These are phyloP conservation scores for Funneliformis caledonium DNA, from an alignment of 371 early-diverging fungal species.

Conservation along the genomic window DNA sequence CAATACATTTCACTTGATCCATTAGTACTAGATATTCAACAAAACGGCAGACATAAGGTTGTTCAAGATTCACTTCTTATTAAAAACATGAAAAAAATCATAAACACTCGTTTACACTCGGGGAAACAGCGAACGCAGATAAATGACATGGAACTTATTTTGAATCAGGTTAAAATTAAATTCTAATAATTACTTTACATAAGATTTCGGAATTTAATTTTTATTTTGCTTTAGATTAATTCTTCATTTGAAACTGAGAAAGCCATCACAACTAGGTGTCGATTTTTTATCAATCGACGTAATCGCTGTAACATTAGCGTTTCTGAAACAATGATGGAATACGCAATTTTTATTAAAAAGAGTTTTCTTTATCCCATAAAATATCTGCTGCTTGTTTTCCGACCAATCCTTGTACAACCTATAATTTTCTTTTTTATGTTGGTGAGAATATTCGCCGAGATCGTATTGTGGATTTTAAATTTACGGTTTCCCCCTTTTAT, in stretches of 20 bases:
- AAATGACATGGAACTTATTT: slow-evolving; percentile 49
- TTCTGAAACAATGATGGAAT: slow-evolving; percentile 50
- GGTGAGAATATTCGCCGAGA: slow-evolving; percentile 54
- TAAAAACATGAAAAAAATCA: slow-evolving; percentile 16
- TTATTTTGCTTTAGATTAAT: slow-evolving; percentile 45
- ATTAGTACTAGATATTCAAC: slow-evolving; percentile 71
- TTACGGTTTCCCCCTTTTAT: slow-evolving; percentile 59
- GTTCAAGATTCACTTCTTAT: slow-evolving; percentile 43
- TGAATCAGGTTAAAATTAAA: slow-evolving; percentile 45
- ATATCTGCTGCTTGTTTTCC: slow-evolving; percentile 47
- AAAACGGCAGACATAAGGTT: slow-evolving; percentile 46
- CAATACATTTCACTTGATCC: slow-evolving; percentile 77
- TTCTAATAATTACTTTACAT: not conserved
- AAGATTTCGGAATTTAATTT: not conserved
- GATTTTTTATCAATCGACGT: slow-evolving; percentile 44
- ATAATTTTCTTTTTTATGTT: slow-evolving; percentile 53
- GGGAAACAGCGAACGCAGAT: slow-evolving; percentile 44
- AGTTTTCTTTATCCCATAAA: slow-evolving; percentile 43
- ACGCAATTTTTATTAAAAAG: slow-evolving; percentile 48
- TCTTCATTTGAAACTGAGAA: slow-evolving; percentile 49
- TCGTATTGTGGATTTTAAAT: slow-evolving; percentile 58
- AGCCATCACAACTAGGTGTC: slow-evolving; percentile 46
- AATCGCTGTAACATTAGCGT: slow-evolving; percentile 45
- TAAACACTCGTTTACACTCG: slow-evolving; percentile 42
- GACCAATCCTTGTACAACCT: slow-evolving; percentile 47